Conservation (phyloP, 345 rosid genomes). For the Anastatica hierochuntica region DNA sequence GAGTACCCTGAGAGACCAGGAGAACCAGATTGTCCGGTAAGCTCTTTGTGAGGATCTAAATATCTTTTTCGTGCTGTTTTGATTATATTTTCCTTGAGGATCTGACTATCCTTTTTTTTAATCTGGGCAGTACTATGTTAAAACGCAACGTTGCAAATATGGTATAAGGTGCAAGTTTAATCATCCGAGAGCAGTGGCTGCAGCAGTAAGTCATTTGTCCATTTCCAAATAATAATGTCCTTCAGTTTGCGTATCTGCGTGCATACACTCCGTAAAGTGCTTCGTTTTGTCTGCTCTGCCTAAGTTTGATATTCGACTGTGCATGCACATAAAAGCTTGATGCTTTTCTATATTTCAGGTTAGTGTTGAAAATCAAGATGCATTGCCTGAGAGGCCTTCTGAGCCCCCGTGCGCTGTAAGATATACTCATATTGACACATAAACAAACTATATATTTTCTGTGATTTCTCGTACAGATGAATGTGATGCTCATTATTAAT, state of each 20-base stretch:
- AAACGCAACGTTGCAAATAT: conserved; percentile 92
- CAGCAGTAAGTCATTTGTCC: conserved; percentile 30
- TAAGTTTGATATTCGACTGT: not conserved
- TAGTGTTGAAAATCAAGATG: conserved; percentile 34
- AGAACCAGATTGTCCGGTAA: conserved; percentile 94
- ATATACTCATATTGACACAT: conserved; percentile 6
- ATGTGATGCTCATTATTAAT: conserved; percentile 11
- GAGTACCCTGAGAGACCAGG: conserved; percentile 76
- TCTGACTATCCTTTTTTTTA: conserved; percentile 5
- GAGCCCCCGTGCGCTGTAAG: conserved; percentile 83
- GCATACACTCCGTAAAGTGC: not conserved
- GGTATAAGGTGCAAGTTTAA: conserved; percentile 86
- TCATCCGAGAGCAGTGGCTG: conserved; percentile 56
- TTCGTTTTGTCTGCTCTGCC: conserved; percentile 5
- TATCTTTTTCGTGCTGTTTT: conserved; percentile 2
- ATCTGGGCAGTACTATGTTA: conserved; percentile 57
- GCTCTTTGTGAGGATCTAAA: conserved; percentile 12
- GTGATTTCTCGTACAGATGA: not conserved
- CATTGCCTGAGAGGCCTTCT: conserved; percentile 76
- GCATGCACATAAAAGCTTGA: conserved; percentile 5
- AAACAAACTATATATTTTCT: not conserved
- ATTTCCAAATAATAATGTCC: not conserved
- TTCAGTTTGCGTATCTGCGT: not conserved
- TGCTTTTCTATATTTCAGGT: conserved; percentile 37
- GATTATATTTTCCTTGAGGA: conserved; percentile 10